Base-by-base conservation (phyloP, 257 asterid genomes). In the Ophiorrhiza pumila region DNA sequence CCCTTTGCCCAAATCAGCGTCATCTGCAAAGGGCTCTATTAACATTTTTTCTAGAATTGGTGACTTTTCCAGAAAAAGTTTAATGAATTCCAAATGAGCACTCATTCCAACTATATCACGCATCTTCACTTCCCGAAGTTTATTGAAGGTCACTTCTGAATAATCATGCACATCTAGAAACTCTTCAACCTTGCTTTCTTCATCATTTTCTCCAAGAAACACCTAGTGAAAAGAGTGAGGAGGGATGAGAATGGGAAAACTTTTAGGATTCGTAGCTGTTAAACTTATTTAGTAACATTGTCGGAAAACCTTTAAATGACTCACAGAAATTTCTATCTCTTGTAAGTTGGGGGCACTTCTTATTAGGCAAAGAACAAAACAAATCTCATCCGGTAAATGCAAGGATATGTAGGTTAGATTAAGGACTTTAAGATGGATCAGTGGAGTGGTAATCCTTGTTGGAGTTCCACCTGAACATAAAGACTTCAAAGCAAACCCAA, bases 261-360 rank as follows among this genome's bases (percentile, higher is more conserved):
- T 1, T 47, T 47, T 27, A 67, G 31, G 47, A 63, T 4, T 52
- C 18, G 18, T 10, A 66, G 20, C 14, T 34, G 15, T 57, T 65
- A n/a, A 52, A 11, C 17, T 22, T 6, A 65, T 5, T 31, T 4
- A 1, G 23, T 65, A n/a, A 5, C 6, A 65, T 29, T 4, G 18
- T 2, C 2, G 0, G 4, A 14, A 64, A 41, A 49, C 35, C 39
- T 39, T n/a, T n/a, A 10, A 32, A 25, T 27, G 32, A 63, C 68
- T 72, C 43, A 72, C 65, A 18, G 46, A 14, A 67, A 76, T 52
- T 32, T 76, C 41, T 1, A 80, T 17, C 9, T 45, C 29, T 22
- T 53, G 46, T 34, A 80, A 52, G 63, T 68, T 67, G 37, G 81
- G 78, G 22, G 73, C 61, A 73, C 78, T 80, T 80, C 76, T 53